Percentiles rank a stretch among this genome's conserved stretches.
These are phyloP conservation scores for Camelina neglecta DNA, from an alignment of 345 rosid species.

Conservation along the genomic window DNA sequence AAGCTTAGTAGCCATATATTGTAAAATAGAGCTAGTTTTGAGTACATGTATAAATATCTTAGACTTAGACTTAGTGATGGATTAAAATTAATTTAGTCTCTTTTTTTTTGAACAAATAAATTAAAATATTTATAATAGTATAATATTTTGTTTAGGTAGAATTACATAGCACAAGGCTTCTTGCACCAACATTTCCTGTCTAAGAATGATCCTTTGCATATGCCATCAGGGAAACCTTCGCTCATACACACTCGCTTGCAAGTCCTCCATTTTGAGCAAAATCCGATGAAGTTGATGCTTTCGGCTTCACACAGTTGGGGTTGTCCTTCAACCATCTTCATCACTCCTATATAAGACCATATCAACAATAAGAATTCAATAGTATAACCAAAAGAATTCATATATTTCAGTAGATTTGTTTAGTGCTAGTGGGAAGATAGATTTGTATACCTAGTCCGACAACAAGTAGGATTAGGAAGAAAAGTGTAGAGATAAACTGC, in stretches of 20 bases:
- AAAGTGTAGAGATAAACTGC: neutral
- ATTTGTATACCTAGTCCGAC: neutral
- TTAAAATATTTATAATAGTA: neutral
- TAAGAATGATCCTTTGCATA: neutral
- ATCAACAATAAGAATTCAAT: neutral
- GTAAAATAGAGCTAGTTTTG: too few relatives aligned
- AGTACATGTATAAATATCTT: too few relatives aligned
- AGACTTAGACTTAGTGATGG: too few relatives aligned
- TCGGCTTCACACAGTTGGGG: constrained; percentile 6
- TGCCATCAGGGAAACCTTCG: constrained; percentile 23
- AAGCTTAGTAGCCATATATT: too few relatives aligned
- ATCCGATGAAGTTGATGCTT: neutral
- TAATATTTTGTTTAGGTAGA: neutral
- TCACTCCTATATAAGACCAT: neutral
- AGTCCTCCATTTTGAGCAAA: neutral
- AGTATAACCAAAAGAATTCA: neutral
- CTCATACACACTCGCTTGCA: neutral
- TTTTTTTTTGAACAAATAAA: too few relatives aligned
- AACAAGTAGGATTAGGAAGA: neutral
- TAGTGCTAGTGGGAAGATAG: neutral
- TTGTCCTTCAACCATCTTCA: constrained; percentile 13
- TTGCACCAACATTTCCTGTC: neutral
- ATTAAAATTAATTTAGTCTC: too few relatives aligned
- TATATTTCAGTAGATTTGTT: neutral
- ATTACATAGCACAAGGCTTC: neutral